phyloP scores from a whole-genome alignment of 2,329 filamentous ascomycete genomes.

The Cladophialophora immunda region DNA sequence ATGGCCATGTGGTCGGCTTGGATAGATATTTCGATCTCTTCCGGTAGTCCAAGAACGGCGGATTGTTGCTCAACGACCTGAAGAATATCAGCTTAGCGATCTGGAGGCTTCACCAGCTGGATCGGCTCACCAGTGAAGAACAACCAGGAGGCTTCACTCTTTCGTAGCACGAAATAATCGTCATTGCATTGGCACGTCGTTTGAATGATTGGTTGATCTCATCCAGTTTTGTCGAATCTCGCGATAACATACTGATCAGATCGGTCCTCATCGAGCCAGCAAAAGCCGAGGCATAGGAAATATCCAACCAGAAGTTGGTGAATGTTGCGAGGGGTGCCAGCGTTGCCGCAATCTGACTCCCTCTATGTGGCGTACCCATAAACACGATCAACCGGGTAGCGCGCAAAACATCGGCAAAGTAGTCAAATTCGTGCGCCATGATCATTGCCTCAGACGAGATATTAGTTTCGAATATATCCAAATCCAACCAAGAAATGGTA shows the following conservation, averaged over 20 bases:
- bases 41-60: not conserved
- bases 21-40: constrained; percentile 27
- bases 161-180: constrained; percentile 32
- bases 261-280: not conserved
- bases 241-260: constrained; percentile 16
- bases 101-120: constrained; percentile 9
- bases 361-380: constrained; percentile 34
- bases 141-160: constrained; percentile 26
- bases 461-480: not conserved
- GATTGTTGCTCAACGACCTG: not conserved
- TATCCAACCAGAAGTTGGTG: not conserved
- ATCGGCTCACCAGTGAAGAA: constrained; percentile 24
- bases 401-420: constrained; percentile 21
- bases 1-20: constrained; percentile 32
- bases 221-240: constrained; percentile 28
- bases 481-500: constrained; percentile 6
- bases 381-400: constrained; percentile 26
- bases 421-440: constrained; percentile 29
- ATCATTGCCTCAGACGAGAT: constrained; percentile 32
- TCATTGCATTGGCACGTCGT: constrained; percentile 17
- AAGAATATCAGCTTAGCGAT: not conserved
- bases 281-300: not conserved
- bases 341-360: constrained; percentile 25
- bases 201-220: constrained; percentile 29
- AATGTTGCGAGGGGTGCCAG: constrained; percentile 18